These are phyloP conservation scores for Fraxinus cuspidata DNA, from an alignment of 257 asterid genomes.

Conservation along the genomic window DNA sequence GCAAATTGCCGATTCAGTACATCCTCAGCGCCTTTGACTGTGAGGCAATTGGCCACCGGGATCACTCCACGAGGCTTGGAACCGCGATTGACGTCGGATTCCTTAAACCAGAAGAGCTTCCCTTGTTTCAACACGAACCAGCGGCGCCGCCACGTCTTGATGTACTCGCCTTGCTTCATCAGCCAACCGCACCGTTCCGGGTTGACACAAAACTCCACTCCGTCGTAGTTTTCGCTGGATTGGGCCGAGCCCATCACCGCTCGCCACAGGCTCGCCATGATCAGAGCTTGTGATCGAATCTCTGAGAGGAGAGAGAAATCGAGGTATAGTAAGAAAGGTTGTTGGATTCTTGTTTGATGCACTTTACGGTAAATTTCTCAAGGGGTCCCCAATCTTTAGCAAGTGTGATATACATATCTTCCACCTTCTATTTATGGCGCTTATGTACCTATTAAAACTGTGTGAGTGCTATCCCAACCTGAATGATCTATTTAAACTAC, in stretches of 20 bases:
- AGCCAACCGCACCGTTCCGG: conserved; percentile 95
- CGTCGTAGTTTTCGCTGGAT: conserved; percentile 65
- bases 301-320: conserved; percentile 13
- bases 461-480: no score
- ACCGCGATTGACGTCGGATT: conserved; percentile 55
- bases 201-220: conserved; percentile 75
- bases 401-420: background rate
- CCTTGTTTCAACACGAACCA: conserved; percentile 96
- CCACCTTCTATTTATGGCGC: background rate
- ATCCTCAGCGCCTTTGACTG: conserved; percentile 96
- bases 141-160: conserved; percentile 98
- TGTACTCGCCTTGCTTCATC: conserved; percentile 91
- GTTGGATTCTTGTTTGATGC: background rate
- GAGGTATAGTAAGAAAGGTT: background rate
- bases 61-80: conserved; percentile 86
- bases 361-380: no score
- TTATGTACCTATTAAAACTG: no score
- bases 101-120: conserved; percentile 97
- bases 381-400: no score
- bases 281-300: conserved; percentile 13
- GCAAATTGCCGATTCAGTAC: conserved; percentile 75
- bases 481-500: no score
- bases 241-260: conserved; percentile 71
- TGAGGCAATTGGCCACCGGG: conserved; percentile 74
- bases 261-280: conserved; percentile 79